phyloP scores from a whole-genome alignment of 805 yeast genomes.

The Ogataea parapolymorpha region DNA sequence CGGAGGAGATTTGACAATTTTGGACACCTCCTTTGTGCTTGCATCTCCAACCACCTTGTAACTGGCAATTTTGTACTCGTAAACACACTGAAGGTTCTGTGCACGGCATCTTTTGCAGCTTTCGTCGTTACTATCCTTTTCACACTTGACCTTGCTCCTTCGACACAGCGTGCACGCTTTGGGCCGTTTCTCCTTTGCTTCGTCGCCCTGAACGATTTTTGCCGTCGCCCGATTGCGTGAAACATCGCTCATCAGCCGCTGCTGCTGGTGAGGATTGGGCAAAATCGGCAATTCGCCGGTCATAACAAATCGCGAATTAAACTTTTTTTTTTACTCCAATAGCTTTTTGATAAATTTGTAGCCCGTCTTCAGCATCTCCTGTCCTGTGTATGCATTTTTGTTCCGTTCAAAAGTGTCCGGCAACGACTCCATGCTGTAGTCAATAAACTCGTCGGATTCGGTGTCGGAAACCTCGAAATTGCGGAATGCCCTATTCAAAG shows the following conservation, averaged over 20 bases:
- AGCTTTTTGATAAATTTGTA: constrained; percentile 40
- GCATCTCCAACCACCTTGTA: constrained; percentile 32
- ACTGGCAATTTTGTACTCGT: constrained; percentile 51
- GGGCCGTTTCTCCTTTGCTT: constrained; percentile 28
- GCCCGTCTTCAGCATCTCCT: constrained; percentile 33
- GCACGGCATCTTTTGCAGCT: constrained; percentile 60
- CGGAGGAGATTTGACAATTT: not conserved
- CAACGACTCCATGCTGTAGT: constrained; percentile 29
- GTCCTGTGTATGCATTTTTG: constrained; percentile 23
- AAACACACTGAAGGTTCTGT: constrained; percentile 52
- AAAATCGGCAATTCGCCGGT: constrained; percentile 17
- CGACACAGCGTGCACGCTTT: constrained; percentile 67
- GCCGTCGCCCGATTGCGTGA: constrained; percentile 17
- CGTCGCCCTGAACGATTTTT: constrained; percentile 18
- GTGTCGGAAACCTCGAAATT: constrained; percentile 16
- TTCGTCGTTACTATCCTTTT: constrained; percentile 39
- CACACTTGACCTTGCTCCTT: constrained; percentile 59
- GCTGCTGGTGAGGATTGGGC: constrained; percentile 25
- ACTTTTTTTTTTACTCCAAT: constrained; percentile 17
- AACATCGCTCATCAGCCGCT: constrained; percentile 10
- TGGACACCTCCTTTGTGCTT: not conserved
- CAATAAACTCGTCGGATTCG: constrained; percentile 8
- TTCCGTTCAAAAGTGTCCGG: constrained; percentile 24
- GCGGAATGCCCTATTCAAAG: constrained; percentile 27
- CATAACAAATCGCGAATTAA: constrained; percentile 6